These are phyloP conservation scores for Coemansia aciculifera DNA, from an alignment of 192 early-diverging fungal genomes.

Conservation along the genomic window DNA sequence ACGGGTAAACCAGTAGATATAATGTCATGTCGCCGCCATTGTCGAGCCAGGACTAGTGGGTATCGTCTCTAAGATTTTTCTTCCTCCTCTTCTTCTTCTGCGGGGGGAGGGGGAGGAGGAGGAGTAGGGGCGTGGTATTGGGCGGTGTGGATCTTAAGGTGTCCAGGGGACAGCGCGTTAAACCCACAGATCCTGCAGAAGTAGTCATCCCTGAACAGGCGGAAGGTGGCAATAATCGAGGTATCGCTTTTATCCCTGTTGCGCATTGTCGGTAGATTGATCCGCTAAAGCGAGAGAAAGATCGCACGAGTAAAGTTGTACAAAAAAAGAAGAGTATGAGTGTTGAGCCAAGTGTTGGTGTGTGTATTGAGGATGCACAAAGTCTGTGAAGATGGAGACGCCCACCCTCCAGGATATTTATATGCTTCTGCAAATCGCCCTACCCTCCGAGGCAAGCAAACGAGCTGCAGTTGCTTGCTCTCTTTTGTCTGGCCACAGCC, in stretches of 20 bases:
- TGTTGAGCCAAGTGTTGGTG: background rate
- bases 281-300: background rate
- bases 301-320: background rate
- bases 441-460: background rate
- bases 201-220: conserved; percentile 44
- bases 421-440: conserved; percentile 5
- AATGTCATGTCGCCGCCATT: background rate
- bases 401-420: conserved; percentile 6
- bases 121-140: conserved; percentile 13
- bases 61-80: background rate
- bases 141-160: conserved; percentile 39
- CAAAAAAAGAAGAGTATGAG: background rate
- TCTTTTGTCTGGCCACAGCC: background rate
- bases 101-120: background rate
- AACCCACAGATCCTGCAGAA: conserved; percentile 53
- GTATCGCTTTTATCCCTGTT: conserved; percentile 14
- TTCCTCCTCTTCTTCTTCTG: background rate
- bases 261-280: conserved; percentile 27
- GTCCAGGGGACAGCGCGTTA: conserved; percentile 45
- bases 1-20: conserved; percentile 3
- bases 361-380: conserved; percentile 7
- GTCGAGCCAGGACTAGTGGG: background rate
- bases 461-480: background rate
- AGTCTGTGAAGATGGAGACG: background rate
- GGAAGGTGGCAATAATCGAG: conserved; percentile 12